phyloP scores from a whole-genome alignment of 2,329 filamentous ascomycete species.

The Hymenoscyphus albidus region DNA sequence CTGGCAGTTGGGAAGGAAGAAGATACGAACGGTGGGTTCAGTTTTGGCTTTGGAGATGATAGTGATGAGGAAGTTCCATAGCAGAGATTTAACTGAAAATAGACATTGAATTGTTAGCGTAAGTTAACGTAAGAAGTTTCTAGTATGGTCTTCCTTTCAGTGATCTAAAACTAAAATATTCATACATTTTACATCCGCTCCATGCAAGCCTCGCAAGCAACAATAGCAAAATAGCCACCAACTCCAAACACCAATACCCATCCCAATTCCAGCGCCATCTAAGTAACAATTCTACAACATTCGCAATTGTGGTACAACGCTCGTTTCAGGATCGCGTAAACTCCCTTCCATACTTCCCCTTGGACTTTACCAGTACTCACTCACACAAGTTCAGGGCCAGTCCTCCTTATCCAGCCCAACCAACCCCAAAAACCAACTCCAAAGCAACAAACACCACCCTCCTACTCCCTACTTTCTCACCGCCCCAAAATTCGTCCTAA shows the following conservation, averaged over 20 bases:
- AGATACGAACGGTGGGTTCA: slow-evolving; percentile 48
- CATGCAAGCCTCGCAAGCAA: neutral
- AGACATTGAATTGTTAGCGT: neutral
- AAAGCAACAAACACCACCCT: neutral
- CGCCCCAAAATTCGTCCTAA: slow-evolving; percentile 32
- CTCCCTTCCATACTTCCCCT: no score
- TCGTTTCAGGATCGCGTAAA: neutral
- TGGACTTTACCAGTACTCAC: no score
- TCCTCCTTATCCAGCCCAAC: neutral
- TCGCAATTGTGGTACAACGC: neutral
- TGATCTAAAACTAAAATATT: neutral
- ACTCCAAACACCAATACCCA: neutral
- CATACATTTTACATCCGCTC: neutral
- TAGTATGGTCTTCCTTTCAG: neutral
- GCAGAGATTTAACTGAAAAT: slow-evolving; percentile 2
- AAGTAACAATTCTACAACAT: neutral
- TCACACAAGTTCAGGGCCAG: neutral
- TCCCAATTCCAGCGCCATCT: neutral
- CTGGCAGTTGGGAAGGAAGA: slow-evolving; percentile 59
- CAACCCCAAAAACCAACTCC: neutral
- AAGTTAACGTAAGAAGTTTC: neutral
- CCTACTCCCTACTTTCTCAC: slow-evolving; percentile 23
- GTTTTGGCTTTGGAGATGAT: slow-evolving; percentile 60
- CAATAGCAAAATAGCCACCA: neutral
- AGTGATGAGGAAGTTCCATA: slow-evolving; percentile 45